phyloP scores from a whole-genome alignment of 306 rosid species.

The Herpetospermum pedunculosum region DNA sequence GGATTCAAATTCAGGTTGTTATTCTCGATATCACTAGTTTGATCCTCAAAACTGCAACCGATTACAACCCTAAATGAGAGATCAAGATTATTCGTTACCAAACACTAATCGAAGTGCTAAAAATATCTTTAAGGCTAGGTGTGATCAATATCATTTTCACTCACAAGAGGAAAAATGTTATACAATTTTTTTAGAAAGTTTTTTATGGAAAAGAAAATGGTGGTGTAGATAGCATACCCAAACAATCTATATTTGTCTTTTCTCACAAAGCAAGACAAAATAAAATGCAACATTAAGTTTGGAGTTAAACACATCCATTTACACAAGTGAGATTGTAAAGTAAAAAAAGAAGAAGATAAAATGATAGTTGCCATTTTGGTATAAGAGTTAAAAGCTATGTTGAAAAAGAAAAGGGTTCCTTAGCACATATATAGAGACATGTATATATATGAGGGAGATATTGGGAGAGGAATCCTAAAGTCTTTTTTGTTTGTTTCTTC shows the following conservation, averaged over 20 bases:
- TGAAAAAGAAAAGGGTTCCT: background rate
- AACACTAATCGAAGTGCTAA: too few relatives aligned
- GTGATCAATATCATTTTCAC: too few relatives aligned
- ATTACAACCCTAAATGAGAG: too few relatives aligned
- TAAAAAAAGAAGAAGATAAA: background rate
- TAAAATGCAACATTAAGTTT: background rate
- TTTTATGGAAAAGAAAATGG: background rate
- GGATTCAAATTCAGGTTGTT: too few relatives aligned
- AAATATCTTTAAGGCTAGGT: too few relatives aligned
- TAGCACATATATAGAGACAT: background rate
- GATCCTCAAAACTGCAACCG: too few relatives aligned
- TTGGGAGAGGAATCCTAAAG: background rate
- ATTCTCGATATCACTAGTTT: too few relatives aligned
- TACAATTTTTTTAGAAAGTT: background rate
- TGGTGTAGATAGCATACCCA: background rate
- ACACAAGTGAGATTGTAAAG: background rate
- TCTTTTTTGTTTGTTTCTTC: background rate
- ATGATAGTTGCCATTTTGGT: background rate
- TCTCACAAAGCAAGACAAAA: background rate
- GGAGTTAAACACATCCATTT: background rate
- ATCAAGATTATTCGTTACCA: too few relatives aligned
- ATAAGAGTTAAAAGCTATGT: background rate
- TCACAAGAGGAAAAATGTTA: too few relatives aligned
- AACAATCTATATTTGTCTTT: background rate
- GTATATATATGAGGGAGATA: background rate